These are phyloP conservation scores for Euphorbia tirucalli DNA, from an alignment of 345 rosid genomes.

Conservation along the genomic window DNA sequence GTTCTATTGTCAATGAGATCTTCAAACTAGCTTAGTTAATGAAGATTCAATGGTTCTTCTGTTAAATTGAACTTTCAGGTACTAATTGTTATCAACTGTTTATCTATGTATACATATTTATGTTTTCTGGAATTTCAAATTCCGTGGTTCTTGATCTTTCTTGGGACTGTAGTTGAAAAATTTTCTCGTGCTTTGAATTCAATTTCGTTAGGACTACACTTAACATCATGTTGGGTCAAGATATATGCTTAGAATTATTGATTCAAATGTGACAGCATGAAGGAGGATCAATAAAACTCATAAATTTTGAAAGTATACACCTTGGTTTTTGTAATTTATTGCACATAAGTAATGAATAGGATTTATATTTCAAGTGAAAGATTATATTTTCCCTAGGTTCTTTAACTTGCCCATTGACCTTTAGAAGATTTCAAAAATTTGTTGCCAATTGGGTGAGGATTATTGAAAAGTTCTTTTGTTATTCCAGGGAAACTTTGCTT, in stretches of 20 bases:
- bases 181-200: background rate
- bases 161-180: background rate
- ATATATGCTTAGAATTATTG: background rate
- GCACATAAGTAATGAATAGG: background rate
- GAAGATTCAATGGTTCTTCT: background rate
- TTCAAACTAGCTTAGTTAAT: background rate
- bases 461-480: background rate
- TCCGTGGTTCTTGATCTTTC: background rate
- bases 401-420: background rate
- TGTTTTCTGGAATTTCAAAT: background rate
- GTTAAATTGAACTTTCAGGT: background rate
- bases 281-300: background rate
- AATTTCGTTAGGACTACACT: background rate
- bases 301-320: background rate
- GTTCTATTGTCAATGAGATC: background rate
- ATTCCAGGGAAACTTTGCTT: background rate
- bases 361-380: background rate
- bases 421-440: background rate
- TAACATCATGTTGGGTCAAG: too few species aligned
- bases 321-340: background rate
- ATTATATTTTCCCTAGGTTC: background rate
- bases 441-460: background rate
- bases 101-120: background rate
- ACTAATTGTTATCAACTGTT: background rate
- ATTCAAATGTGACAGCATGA: background rate